Base-by-base conservation (phyloP, 306 rosid genomes). In the Mimosa pudica region DNA sequence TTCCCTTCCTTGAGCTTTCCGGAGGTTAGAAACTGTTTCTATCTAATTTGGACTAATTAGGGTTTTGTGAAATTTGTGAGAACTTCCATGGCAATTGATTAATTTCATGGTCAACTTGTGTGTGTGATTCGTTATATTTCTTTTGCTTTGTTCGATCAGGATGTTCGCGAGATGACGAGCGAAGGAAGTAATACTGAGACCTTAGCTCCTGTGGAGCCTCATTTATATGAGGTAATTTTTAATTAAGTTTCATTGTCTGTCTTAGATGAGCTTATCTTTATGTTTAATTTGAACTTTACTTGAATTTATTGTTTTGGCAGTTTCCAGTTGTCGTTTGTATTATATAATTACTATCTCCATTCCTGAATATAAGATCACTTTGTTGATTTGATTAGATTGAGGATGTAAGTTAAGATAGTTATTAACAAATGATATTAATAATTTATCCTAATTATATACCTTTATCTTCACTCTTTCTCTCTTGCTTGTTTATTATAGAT, bases 161-260 rank as follows among this genome's bases (percentile, higher is more conserved):
- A 83, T 92, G 86, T 79, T 82, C 60, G 71, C 77, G 74, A 79
- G 75, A 91, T 80, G 93, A 86, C 92, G 82, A 95, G 91, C 51
- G 96, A 92, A 86, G 97, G 92, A 84, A 87, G 88, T 79, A 85
- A 84, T 78, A 85, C 92, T 18, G 98, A 91, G 89, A 88, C 94
- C 82, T 77, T 95, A 68, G 82, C 90, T 77, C 84, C 90, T 1
- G 84, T 60, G 16, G 90, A 85, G 67, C 78, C 98, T 48, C 87
- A 85, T 86, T 81, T 77, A 33, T 85, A 87, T 20, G 98, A 92
- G 98, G 98, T 94, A 75, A 82, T 78, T 33, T 12, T 24, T 24
- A 24, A 20, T 61, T 20, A 71, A 75, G 48, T 80, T 11, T 70
- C 70, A 4, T 76, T 63, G 2, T 8, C 0, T 73, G 46, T 35